Conservation (phyloP, 106 monocot species). For the Gastrodia elata region DNA sequence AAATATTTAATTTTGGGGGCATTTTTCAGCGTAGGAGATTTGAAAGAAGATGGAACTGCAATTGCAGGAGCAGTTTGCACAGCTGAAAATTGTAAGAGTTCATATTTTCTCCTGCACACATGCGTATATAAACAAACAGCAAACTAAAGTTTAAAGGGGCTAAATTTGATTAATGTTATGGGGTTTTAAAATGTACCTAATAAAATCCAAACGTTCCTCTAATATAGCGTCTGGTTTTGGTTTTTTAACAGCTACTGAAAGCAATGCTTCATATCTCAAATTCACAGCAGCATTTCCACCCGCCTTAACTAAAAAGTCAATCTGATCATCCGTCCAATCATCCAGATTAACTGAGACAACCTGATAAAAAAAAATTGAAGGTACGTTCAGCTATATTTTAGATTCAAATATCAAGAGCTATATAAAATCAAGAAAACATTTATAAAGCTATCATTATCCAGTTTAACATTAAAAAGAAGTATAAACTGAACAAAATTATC, state of each 20-base stretch:
- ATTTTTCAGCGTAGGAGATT: neutral
- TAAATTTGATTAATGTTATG: neutral
- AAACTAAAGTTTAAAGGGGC: neutral
- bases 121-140: neutral
- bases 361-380: conserved; percentile 33
- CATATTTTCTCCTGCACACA: conserved; percentile 7
- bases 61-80: neutral
- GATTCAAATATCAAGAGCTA: too few relatives aligned
- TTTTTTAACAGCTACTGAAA: conserved; percentile 51
- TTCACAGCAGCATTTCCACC: conserved; percentile 69
- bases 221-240: conserved; percentile 45
- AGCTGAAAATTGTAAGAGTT: neutral
- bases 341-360: conserved; percentile 71
- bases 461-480: neutral
- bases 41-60: neutral
- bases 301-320: conserved; percentile 41
- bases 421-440: neutral
- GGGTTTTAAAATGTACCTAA: conserved; percentile 28
- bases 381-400: too few relatives aligned
- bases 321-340: conserved; percentile 72
- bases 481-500: neutral
- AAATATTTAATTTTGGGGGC: conserved; percentile 17
- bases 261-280: conserved; percentile 64
- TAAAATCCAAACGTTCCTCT: conserved; percentile 70
- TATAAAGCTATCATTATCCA: neutral